Percentiles rank a stretch among this genome's conserved stretches.
Conservation (phyloP, 2,329 filamentous ascomycete species). For the Talaromyces rugulosus region DNA sequence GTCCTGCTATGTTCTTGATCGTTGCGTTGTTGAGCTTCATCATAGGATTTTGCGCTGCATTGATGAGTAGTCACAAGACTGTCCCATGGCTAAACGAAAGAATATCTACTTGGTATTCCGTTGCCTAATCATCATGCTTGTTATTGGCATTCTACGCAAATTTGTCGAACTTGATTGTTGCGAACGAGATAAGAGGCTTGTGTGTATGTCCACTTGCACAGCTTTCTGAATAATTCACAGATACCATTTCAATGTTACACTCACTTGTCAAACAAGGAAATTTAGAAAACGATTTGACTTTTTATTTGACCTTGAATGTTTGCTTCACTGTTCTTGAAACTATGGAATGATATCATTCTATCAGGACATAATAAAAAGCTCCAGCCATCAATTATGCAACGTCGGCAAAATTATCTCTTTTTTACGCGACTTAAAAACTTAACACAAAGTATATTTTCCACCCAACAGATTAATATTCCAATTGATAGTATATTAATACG, state of each 20-base stretch:
- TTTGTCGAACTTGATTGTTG: not conserved
- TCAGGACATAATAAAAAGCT: not conserved
- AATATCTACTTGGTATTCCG: not conserved
- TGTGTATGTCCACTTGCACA: not conserved
- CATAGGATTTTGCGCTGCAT: slow-evolving; percentile 1
- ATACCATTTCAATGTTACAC: not conserved
- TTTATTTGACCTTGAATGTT: not conserved
- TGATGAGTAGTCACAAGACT: slow-evolving; percentile 2
- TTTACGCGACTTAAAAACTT: not conserved
- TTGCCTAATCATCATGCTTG: not conserved
- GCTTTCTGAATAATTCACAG: not conserved
- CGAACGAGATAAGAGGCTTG: not conserved
- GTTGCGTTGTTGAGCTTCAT: slow-evolving; percentile 8
- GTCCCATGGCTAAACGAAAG: not conserved
- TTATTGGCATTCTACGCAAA: not conserved
- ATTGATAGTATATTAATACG: not conserved
- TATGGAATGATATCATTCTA: not conserved
- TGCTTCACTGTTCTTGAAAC: not conserved
- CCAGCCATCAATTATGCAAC: not conserved
- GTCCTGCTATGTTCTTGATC: slow-evolving; percentile 2
- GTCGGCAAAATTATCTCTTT: not conserved
- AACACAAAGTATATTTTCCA: not conserved
- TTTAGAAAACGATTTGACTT: not conserved
- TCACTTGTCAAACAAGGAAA: not conserved
- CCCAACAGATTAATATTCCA: not conserved